Base-by-base conservation (phyloP, 1,284 basidiomycete genomes). In the Ceratobasidium sp. region DNA sequence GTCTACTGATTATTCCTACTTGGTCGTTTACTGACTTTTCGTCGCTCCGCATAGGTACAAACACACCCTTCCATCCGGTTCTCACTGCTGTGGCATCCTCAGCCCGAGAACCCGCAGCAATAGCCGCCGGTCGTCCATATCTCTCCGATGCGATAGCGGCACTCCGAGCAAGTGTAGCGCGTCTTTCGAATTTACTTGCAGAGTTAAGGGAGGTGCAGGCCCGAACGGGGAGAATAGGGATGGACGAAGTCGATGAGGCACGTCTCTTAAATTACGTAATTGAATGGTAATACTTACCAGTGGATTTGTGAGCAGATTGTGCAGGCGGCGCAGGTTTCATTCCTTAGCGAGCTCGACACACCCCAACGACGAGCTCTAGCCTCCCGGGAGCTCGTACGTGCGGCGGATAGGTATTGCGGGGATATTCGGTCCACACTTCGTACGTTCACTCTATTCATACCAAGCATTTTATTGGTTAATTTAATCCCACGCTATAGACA, bases 101-200 rank as follows among this genome's bases (percentile, higher is more conserved):
- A 24, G 64, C 57, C 3, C 60, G 74, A 36, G 69, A 77, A 74
- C 72, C 69, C 31, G 72, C 78, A 24, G 75, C 79, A 15, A 75
- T 77, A 44, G 73, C 75, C 15, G 62, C 66, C 0, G 76, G 78
- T 4, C 88, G 92, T 22, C 94, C 95, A 8, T 93, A 91, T 0
- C 84, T 97, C 11, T 92, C 93, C 4, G 90, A 94, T 76, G 88
- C 90, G 0, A 86, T 94, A 24, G 89, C 90, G 41, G 89, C 92
- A 0, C 83, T 97, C 44, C 87, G 88, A 67, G 86, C 88, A 73
- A 83, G 93, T 2, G 88, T 89, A 48, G 84, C 84, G 14, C 87
- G 90, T 65, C 87, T 96, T 1, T 81, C 86, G 0, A 85, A 86
- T 11, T 89, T 87, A 0, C 82, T 95, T 74, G 88, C 89, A 76